A percentile compares a stretch with the other conserved stretches of the same genome.
These are phyloP conservation scores for Pilasporangium apinafurcum DNA, from an alignment of 352 stramenopile genomes.

Conservation along the genomic window DNA sequence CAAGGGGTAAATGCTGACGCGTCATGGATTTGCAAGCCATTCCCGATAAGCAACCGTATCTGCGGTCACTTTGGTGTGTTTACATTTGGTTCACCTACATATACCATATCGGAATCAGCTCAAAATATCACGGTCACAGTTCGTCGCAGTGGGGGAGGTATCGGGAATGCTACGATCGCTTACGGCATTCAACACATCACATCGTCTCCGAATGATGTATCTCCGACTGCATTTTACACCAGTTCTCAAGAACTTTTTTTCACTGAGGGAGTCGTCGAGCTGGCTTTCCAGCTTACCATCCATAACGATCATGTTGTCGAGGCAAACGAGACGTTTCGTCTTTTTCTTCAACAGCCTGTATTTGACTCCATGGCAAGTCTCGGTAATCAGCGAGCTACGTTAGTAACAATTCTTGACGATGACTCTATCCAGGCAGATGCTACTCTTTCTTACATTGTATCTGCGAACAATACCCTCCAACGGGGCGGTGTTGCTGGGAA, in stretches of 20 bases:
- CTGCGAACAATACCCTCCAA: constrained; percentile 13
- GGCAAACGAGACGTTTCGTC: constrained; percentile 56
- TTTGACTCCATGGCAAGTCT: constrained; percentile 18
- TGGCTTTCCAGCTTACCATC: constrained; percentile 89
- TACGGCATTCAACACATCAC: constrained; percentile 87
- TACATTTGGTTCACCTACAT: constrained; percentile 81
- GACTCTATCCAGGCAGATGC: constrained; percentile 33
- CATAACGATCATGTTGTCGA: constrained; percentile 85
- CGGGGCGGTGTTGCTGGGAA: constrained; percentile 33
- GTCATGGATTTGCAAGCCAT: constrained; percentile 55
- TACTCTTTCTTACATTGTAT: constrained; percentile 25
- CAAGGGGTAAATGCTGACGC: constrained; percentile 56
- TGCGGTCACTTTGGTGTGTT: constrained; percentile 90
- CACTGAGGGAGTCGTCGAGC: constrained; percentile 62
- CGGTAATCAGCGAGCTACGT: constrained; percentile 51
- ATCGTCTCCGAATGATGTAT: constrained; percentile 69
- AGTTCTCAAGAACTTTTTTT: constrained; percentile 77
- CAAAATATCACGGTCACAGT: constrained; percentile 80
- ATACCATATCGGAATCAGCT: constrained; percentile 70
- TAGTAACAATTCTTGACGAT: constrained; percentile 74
- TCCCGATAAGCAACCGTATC: constrained; percentile 66
- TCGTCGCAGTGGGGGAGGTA: constrained; percentile 77
- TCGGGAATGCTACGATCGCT: constrained; percentile 57
- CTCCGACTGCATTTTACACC: constrained; percentile 86
- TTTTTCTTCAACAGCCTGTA: constrained; percentile 33